Conservation (phyloP, 805 yeast species). For the Saccharomycopsis sp. region DNA sequence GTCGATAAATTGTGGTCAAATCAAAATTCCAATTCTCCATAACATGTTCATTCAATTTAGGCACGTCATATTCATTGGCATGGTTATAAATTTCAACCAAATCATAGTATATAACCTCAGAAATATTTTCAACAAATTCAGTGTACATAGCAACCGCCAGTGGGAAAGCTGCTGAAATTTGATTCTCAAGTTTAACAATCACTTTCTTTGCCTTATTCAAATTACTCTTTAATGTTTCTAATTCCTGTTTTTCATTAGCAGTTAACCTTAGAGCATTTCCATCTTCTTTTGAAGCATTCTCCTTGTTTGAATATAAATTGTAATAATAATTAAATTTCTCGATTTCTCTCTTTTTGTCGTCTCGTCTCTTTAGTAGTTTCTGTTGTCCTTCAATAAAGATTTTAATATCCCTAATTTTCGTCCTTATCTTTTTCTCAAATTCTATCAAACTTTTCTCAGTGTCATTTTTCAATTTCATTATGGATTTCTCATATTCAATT, state of each 20-base stretch:
- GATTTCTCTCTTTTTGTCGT: constrained; percentile 27
- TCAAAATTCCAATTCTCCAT: constrained; percentile 24
- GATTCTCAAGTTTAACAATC: constrained; percentile 26
- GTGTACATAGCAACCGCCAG: constrained; percentile 32
- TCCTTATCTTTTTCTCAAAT: constrained; percentile 15
- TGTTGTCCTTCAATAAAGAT: constrained; percentile 28
- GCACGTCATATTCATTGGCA: background rate
- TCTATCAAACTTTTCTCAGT: constrained; percentile 13
- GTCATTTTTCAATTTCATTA: constrained; percentile 7
- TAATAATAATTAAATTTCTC: constrained; percentile 23
- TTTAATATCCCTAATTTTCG: constrained; percentile 26
- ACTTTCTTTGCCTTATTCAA: constrained; percentile 21
- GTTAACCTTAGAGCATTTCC: constrained; percentile 25
- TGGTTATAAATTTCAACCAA: constrained; percentile 23
- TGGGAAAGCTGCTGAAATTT: constrained; percentile 30
- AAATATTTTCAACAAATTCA: constrained; percentile 34
- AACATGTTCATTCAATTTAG: constrained; percentile 4
- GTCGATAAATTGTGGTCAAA: constrained; percentile 8
- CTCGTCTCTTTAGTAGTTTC: constrained; percentile 31
- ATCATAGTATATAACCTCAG: constrained; percentile 30
- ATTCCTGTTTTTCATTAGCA: constrained; percentile 28
- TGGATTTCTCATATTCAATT: constrained; percentile 4
- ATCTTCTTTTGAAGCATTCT: constrained; percentile 26
- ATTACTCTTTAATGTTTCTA: constrained; percentile 26
- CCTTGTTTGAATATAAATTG: constrained; percentile 24